phyloP scores from a whole-genome alignment of 1,284 basidiomycete genomes.

The Apiotrichum domesticum region DNA sequence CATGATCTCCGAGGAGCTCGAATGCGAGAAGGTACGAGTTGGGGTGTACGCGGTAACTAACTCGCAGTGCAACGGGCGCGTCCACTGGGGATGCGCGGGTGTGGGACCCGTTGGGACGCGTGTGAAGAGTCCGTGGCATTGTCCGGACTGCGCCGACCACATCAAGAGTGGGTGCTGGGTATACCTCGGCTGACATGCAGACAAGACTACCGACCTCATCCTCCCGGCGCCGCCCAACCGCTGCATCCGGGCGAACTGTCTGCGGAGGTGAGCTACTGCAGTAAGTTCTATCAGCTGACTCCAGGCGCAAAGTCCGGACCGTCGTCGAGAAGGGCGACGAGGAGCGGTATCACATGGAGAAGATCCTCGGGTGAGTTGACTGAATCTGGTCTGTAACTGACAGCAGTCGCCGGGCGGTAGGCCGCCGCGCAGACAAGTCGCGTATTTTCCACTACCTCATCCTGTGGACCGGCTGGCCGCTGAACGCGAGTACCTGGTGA shows the following conservation, averaged over 20 bases:
- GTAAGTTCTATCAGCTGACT: background rate
- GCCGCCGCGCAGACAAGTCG: background rate
- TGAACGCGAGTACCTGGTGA: constrained; percentile 14
- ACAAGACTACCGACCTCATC: constrained; percentile 2
- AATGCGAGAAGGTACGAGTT: constrained; percentile 1
- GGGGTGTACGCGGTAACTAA: no score
- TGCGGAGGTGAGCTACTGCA: constrained; percentile 6
- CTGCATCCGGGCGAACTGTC: constrained; percentile 20
- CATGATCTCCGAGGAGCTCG: constrained; percentile 4
- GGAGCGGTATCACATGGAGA: constrained; percentile 10
- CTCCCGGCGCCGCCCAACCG: constrained; percentile 7
- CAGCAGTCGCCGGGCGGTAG: no score
- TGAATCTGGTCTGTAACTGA: no score
- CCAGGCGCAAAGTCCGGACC: constrained; percentile 9
- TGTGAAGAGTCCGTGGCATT: background rate
- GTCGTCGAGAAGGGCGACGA: constrained; percentile 8
- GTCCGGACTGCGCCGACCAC: constrained; percentile 5
- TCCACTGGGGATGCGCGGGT: constrained; percentile 5
- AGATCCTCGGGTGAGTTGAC: constrained; percentile 4
- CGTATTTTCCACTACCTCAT: constrained; percentile 17
- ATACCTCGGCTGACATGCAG: background rate
- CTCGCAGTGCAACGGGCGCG: background rate
- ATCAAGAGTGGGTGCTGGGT: background rate
- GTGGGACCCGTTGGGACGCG: background rate
- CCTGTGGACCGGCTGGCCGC: constrained; percentile 17